phyloP scores from a whole-genome alignment of 257 asterid genomes.

The Cruciata laevipes region DNA sequence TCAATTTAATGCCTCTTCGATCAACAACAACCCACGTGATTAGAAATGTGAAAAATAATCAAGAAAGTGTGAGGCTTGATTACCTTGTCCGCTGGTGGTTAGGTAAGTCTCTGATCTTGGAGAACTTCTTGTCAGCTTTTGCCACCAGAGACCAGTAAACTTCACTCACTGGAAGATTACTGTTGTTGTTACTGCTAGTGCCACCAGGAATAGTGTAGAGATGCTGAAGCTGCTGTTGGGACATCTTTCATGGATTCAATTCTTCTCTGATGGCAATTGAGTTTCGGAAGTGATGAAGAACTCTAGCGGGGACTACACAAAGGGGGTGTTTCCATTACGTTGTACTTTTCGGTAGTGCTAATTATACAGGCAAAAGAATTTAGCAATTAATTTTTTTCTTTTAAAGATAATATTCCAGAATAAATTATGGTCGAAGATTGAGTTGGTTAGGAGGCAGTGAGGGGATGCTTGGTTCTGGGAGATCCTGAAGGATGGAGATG shows the following conservation, averaged over 20 bases:
- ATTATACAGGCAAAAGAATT: too few relatives aligned
- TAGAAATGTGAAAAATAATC: not conserved
- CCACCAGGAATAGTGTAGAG: constrained; percentile 16
- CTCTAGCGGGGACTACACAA: not conserved
- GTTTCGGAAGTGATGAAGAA: not conserved
- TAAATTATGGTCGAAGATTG: too few relatives aligned
- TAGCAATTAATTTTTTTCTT: too few relatives aligned
- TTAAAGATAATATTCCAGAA: too few relatives aligned
- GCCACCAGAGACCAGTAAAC: constrained; percentile 86
- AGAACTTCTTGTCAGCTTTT: constrained; percentile 94
- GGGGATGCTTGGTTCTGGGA: too few relatives aligned
- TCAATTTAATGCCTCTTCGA: not conserved
- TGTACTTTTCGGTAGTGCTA: not conserved
- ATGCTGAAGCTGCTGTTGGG: constrained; percentile 48
- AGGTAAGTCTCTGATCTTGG: constrained; percentile 93
- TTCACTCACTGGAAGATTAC: constrained; percentile 71
- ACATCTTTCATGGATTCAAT: constrained; percentile 33
- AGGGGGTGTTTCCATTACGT: not conserved
- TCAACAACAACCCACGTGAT: constrained; percentile 4
- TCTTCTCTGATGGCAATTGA: not conserved
- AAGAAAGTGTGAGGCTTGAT: not conserved
- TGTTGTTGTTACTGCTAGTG: constrained; percentile 12
- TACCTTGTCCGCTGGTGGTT: constrained; percentile 86
- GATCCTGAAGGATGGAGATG: too few relatives aligned
- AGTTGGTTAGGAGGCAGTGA: too few relatives aligned